Evolutionary conservation across 768 basidiomycete genomes (phyloP), one percentile per base, ranked within the genome.

Genomic region (Amanita phalloides): DNA sequence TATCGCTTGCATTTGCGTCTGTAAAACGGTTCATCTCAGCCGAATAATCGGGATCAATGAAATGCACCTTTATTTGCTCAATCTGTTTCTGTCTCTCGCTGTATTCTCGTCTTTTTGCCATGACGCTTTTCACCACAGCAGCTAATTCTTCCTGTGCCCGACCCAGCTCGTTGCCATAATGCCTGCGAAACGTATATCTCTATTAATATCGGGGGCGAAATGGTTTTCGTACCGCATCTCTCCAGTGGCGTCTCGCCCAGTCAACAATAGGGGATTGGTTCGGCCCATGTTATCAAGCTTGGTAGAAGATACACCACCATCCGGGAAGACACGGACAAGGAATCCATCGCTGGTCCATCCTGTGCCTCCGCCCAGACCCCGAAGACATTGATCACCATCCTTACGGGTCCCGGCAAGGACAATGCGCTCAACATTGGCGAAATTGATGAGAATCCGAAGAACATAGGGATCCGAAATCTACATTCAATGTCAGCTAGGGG

Each of bases 391-490:
- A 54, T 92, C 80, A 1, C 79, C 93, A 35, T 82, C 77, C 0
- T 60, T 62, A 67, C 91, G 89, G 7, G 69, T 78, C 2, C 58
- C 61, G 0, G 86, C 80, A 20, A 98, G 73, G 7, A 91, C 65
- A 2, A 73, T 77, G 13, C 75, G 71, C 64, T 99, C 96, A 46
- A 96, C 88, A 42, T 64, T 68, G 20, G 69, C 67, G 47, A 74
- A 71, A 63, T 92, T 91, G 66, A 98, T 84, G 42, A 99, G 64
- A 32, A 93, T 73, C 47, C 92, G 88, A 26, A 82, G 69, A 2
- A 94, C 86, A 54, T 80, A 81, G 33, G 76, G 75, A 56, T 95
- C 73, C 11, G 77, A 73, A 55, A 95, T 73, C 92, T 97, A 57
- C 21, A 11, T 33, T n/a, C 52, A 55, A 48, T 49, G 53, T 58